Evolutionary conservation across 75 land plant species (phyloP), one percentile per base, ranked within the genome.

Genomic region (Isoetes taiwanensis): DNA sequence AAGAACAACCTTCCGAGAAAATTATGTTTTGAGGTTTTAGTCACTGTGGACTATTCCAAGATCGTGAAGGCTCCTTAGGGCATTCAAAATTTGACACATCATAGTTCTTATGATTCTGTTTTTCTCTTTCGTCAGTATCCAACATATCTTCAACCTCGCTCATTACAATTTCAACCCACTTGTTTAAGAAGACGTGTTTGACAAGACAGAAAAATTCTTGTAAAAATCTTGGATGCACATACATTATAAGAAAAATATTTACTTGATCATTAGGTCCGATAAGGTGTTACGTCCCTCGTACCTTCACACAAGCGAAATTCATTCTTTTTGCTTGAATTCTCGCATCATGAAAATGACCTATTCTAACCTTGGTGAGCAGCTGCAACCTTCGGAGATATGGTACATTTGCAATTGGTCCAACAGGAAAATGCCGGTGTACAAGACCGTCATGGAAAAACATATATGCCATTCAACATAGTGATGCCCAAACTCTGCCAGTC

Each of bases 181-280:
- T 55, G 14, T 2, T 11, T 23, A 31, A 1, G 57, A 14, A 3
- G 23, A 55, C n/a, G 46, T 28, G 9, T 17, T n/a, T n/a, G n/a
- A n/a, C n/a, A n/a, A n/a, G n/a, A n/a, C n/a, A n/a, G n/a, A n/a
- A n/a, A n/a, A n/a, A n/a, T n/a, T n/a, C n/a, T n/a, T n/a, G n/a
- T n/a, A n/a, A n/a, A n/a, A 17, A 58, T 10, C 39, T n/a, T n/a
- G n/a, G n/a, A n/a, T n/a, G n/a, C 56, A 79, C 86, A 58, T 30
- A 89, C 99, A 80, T 94, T 94, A 60, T 94, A 94, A 28, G 99
- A 96, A 42, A 94, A 94, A 21, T 88, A 90, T 75, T 79, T 93
- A 60, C 76, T 82, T n/a, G 30, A 9, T 42, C 80, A 88, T 77
- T 58, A 88, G 59, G 68, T 93, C 99, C 54, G 81, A 37, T 24